phyloP scores from a whole-genome alignment of 1,139 yeast genomes.

The Debaryomyces fabryi region DNA sequence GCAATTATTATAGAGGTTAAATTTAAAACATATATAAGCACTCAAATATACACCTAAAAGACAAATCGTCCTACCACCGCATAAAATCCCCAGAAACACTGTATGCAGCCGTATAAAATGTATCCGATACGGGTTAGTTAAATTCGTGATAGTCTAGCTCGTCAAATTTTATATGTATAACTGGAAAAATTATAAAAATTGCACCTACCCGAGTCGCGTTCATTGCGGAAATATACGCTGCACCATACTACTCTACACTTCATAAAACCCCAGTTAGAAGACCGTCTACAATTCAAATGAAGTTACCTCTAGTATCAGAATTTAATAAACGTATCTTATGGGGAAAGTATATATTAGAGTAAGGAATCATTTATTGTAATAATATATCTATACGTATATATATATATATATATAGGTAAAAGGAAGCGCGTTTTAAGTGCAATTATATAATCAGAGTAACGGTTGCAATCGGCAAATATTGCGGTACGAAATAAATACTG shows the following conservation, averaged over 20 bases:
- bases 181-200: background rate
- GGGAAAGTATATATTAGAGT: background rate
- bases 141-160: too few species aligned
- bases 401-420: background rate
- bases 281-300: background rate
- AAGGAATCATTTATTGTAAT: background rate
- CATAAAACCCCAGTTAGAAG: background rate
- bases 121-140: background rate
- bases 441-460: conserved; percentile 5
- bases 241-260: background rate
- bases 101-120: background rate
- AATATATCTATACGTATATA: too few species aligned
- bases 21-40: background rate
- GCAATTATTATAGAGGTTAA: conserved; percentile 61
- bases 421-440: conserved; percentile 1
- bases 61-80: background rate
- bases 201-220: background rate
- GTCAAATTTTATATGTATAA: background rate
- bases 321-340: too few species aligned
- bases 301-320: background rate
- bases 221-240: background rate
- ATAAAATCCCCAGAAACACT: background rate
- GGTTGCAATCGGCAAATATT: conserved; percentile 1
- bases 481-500: background rate
- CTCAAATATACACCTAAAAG: background rate